Base-by-base conservation (phyloP, 2,329 filamentous ascomycete species). In the Cladosporium oxysporum region DNA sequence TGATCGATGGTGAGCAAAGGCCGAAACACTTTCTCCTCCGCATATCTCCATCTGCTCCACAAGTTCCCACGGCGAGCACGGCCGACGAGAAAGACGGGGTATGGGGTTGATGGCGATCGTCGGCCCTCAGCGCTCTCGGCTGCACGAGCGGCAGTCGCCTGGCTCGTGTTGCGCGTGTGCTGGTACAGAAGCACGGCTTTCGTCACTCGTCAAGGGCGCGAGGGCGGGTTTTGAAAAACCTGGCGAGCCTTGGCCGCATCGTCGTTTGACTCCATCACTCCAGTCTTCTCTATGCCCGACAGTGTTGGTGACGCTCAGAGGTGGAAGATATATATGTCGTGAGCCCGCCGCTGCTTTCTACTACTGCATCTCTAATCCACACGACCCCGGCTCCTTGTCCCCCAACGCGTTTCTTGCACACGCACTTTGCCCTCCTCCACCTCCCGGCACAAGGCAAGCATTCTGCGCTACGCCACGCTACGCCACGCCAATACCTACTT, bases 401-500 rank as follows among this genome's bases (percentile, higher is more conserved):
- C 59, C 60, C 59, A 63, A 47, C 60, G 55, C 23, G 8, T 26
- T 26, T 44, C n/a, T 47, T 47, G 41, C 18, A 47, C 41, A 47
- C 41, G n/a, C 18, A 26, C n/a, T 21, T 47, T 47, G 18, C 31
- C 10, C 31, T 33, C 58, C 57, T 65, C 60, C 61, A 63, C 61
- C 61, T 63, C n/a, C 61, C 61, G 61, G 41, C 41, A n/a, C 41
- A 12, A 47, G 16, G 37, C 41, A 47, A 47, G 41, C 44, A 11
- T 23, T 37, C 31, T 37, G 29, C 60, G 47, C 31, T 31, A 62
- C 47, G 47, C 44, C 29, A 18, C 59, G 61, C 53, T n/a, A 59
- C 57, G 57, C 33, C 33, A 59, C 57, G 35, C 57, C 62, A 52
- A 59, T 55, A 49, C 41, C 49, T 59, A 26, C 61, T 57, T 63